Percentiles rank a stretch among this genome's conserved stretches.
These are phyloP conservation scores for Tricholoma sp. DNA, from an alignment of 768 basidiomycete species.

Conservation along the genomic window DNA sequence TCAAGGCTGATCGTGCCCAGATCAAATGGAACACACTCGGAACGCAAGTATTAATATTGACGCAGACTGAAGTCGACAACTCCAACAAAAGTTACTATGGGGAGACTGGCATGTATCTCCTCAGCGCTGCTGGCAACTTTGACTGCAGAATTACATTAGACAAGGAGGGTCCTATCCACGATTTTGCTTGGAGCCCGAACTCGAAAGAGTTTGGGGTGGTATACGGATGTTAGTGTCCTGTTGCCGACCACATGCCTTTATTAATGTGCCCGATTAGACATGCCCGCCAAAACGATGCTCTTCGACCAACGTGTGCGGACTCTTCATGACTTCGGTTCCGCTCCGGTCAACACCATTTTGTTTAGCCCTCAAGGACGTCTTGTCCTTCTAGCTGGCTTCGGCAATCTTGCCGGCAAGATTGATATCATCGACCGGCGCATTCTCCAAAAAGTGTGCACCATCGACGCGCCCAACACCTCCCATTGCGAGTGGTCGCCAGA, in stretches of 20 bases:
- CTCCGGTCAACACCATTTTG: slow-evolving; percentile 86
- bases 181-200: slow-evolving; percentile 94
- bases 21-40: slow-evolving; percentile 98
- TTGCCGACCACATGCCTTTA: neutral
- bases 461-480: slow-evolving; percentile 91
- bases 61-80: slow-evolving; percentile 96
- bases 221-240: slow-evolving; percentile 78
- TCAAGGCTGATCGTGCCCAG: slow-evolving; percentile 87
- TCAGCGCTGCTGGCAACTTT: slow-evolving; percentile 89
- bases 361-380: slow-evolving; percentile 95
- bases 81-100: slow-evolving; percentile 98
- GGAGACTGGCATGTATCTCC: slow-evolving; percentile 90
- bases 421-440: slow-evolving; percentile 89
- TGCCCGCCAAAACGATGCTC: slow-evolving; percentile 91
- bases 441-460: slow-evolving; percentile 69
- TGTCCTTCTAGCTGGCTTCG: slow-evolving; percentile 89
- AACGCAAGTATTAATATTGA: slow-evolving; percentile 85
- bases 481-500: slow-evolving; percentile 95
- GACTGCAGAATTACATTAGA: slow-evolving; percentile 86
- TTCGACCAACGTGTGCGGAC: slow-evolving; percentile 89
- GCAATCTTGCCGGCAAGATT: slow-evolving; percentile 92
- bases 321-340: slow-evolving; percentile 85
- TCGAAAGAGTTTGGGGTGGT: slow-evolving; percentile 96
- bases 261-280: slow-evolving; percentile 44
- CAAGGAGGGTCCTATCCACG: slow-evolving; percentile 97